A percentile compares a stretch with the other conserved stretches of the same genome.
These are phyloP conservation scores for Bretziella fagacearum DNA, from an alignment of 2,329 filamentous ascomycete genomes.

Conservation along the genomic window DNA sequence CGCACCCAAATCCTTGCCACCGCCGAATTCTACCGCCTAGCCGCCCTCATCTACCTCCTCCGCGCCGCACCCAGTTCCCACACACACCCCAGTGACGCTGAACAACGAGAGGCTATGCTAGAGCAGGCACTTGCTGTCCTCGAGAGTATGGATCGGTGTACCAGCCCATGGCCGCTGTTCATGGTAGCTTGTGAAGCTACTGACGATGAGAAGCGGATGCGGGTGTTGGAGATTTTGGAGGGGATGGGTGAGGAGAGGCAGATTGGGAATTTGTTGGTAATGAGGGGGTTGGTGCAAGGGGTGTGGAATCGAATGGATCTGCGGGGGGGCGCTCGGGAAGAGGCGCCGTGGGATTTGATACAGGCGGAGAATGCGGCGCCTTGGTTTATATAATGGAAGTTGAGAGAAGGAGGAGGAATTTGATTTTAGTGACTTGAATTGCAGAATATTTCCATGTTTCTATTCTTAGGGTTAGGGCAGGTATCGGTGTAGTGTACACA, in stretches of 20 bases:
- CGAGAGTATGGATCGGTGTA: conserved; percentile 25
- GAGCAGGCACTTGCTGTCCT: conserved; percentile 24
- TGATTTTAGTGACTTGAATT: no score
- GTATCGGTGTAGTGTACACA: no score
- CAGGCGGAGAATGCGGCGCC: conserved; percentile 15
- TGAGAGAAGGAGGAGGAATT: neutral
- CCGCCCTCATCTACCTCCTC: conserved; percentile 29
- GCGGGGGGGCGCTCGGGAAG: conserved; percentile 15
- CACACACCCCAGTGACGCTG: conserved; percentile 9
- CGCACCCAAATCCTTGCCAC: conserved; percentile 24
- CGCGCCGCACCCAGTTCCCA: conserved; percentile 18
- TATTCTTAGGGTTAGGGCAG: no score
- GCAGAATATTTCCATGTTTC: no score
- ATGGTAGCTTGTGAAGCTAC: conserved; percentile 29
- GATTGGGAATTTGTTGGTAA: conserved; percentile 29
- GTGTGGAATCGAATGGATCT: conserved; percentile 32
- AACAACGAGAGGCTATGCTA: conserved; percentile 17
- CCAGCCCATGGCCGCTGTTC: conserved; percentile 33
- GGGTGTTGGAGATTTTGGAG: conserved; percentile 26
- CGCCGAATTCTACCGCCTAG: conserved; percentile 34
- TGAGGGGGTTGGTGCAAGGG: conserved; percentile 27
- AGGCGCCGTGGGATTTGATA: conserved; percentile 13
- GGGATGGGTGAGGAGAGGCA: conserved; percentile 26
- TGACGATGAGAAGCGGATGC: conserved; percentile 26
- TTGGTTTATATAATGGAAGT: conserved; percentile 16